Evolutionary conservation across 2,329 filamentous ascomycete species (phyloP), one percentile per base, ranked within the genome.

Genomic region (Juglanconis oblonga): DNA sequence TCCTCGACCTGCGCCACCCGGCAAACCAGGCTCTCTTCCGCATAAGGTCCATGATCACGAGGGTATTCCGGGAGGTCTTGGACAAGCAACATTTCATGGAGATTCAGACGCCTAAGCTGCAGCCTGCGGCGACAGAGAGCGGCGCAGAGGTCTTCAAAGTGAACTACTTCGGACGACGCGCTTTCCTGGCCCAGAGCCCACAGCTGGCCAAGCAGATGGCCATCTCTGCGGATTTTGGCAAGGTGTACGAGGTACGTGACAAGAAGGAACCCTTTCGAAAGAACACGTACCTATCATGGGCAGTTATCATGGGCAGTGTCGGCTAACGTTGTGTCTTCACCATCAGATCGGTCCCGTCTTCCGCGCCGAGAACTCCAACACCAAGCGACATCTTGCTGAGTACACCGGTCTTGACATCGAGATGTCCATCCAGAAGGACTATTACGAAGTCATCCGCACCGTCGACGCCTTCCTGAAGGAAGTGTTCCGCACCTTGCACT

Each of bases 291-390:
- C 10, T 32, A 14, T 38, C 7, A 10, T 44, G 10, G 4, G 4
- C 3, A 4, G 47, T 56, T 33, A 17, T 42, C n/a, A n/a, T n/a
- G n/a, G n/a, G n/a, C 36, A 42, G 17, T 35, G 10, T 4, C 3
- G 33, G 24, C 52, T 59, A 47, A 64, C 55, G 17, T 31, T 17
- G 1, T 32, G 10, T 49, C 11, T 7, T 35, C 24, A 35, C 10
- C 4, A 45, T 32, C 17, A 73, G 72, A 88, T 95, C 65, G 91
- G 91, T 14, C 87, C 91, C 2, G 92, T 97, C 6, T 97, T 97
- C 81, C 87, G 93, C 66, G 93, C 93, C 0, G 93, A 97, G 72
- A 96, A 97, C 77, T 96, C 91, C 70, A 97, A 97, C 74, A 97
- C 93, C 0, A 93, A 97, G 70, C 87, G 93, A 42, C 93, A 97